Percentiles rank a stretch among this genome's conserved stretches.
phyloP scores from a whole-genome alignment of 768 basidiomycete species.

The Boletus bicolor region DNA sequence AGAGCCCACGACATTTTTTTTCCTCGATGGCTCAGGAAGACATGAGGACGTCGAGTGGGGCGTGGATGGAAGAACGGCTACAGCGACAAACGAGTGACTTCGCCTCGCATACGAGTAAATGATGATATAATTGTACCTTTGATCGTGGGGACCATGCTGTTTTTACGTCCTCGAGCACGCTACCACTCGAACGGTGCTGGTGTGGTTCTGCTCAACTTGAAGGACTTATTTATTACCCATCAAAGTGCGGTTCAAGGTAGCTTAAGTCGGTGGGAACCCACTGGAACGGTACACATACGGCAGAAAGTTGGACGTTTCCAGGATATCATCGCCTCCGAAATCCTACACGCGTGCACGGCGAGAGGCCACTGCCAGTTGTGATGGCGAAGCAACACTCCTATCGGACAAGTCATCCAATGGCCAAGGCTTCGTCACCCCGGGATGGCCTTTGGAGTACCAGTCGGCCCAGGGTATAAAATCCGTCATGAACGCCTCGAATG shows the following conservation, averaged over 20 bases:
- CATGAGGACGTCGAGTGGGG: constrained; percentile 10
- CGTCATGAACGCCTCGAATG: neutral
- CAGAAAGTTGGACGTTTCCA: neutral
- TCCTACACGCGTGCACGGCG: neutral
- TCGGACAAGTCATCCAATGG: neutral
- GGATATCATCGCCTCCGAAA: neutral
- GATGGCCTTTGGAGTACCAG: neutral
- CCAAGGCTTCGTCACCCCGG: neutral
- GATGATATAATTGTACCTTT: constrained; percentile 2
- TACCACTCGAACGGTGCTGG: neutral
- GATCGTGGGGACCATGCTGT: neutral
- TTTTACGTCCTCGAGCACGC: neutral
- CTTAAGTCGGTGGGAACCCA: too few relatives aligned
- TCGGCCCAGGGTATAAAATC: neutral
- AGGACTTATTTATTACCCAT: too few relatives aligned
- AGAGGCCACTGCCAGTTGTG: neutral
- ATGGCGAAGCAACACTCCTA: neutral
- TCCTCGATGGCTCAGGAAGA: constrained; percentile 1
- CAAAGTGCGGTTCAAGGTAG: too few relatives aligned
- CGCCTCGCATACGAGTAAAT: neutral
- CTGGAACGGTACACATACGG: neutral
- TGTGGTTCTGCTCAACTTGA: neutral
- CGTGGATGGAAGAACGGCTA: neutral
- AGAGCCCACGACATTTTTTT: constrained; percentile 17
- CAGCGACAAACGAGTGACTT: neutral